These are phyloP conservation scores for Pisolithus microcarpus DNA, from an alignment of 768 basidiomycete genomes.

Conservation along the genomic window DNA sequence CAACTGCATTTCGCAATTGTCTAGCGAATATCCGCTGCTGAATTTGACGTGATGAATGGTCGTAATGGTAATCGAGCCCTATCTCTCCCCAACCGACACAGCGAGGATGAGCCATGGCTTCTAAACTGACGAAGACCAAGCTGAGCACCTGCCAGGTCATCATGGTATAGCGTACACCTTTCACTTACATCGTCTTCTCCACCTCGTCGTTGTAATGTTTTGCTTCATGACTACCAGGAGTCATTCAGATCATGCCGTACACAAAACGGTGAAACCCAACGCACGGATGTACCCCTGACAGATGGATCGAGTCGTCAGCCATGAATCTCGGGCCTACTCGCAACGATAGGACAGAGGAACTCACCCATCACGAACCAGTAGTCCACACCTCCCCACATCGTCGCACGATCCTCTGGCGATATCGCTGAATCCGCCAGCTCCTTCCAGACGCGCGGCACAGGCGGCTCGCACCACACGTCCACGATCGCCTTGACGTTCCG, in stretches of 20 bases:
- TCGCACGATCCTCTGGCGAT: constrained; percentile 37
- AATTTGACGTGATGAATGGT: constrained; percentile 61
- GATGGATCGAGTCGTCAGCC: not conserved
- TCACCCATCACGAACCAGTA: constrained; percentile 84
- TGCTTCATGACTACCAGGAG: constrained; percentile 54
- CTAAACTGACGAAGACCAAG: constrained; percentile 37
- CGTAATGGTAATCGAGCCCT: constrained; percentile 81
- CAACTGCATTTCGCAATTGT: constrained; percentile 64
- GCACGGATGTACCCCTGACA: constrained; percentile 66
- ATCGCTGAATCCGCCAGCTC: constrained; percentile 69
- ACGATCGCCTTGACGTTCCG: constrained; percentile 60
- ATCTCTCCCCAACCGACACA: constrained; percentile 90
- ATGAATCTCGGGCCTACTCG: not conserved
- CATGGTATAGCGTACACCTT: not conserved
- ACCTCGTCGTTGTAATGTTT: constrained; percentile 58
- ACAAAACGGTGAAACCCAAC: constrained; percentile 14
- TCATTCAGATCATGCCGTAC: not conserved
- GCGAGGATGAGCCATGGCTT: constrained; percentile 71
- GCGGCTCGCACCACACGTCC: constrained; percentile 88
- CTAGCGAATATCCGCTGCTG: constrained; percentile 61
- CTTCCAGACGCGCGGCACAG: constrained; percentile 53
- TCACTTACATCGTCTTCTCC: constrained; percentile 58
- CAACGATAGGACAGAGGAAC: constrained; percentile 9
- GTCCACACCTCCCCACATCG: constrained; percentile 58
- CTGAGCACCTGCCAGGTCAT: not conserved